Percentiles rank a stretch among this genome's conserved stretches.
phyloP scores from a whole-genome alignment of 306 rosid species.

The Prunus mume region DNA sequence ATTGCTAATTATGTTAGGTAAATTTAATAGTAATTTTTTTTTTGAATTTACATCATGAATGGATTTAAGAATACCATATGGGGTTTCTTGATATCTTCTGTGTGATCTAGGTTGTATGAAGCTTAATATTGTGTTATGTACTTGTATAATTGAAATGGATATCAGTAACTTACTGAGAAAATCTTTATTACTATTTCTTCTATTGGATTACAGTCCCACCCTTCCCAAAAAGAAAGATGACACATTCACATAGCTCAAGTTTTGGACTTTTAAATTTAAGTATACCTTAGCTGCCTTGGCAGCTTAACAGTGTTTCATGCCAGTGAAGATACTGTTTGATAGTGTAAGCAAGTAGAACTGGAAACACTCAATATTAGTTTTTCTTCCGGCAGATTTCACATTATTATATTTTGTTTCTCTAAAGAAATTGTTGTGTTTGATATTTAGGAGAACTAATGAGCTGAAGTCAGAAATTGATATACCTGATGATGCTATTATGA shows the following conservation, averaged over 20 bases:
- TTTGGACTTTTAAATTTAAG: neutral
- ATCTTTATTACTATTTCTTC: neutral
- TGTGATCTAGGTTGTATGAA: neutral
- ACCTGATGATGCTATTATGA: conserved; percentile 53
- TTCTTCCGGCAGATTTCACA: neutral
- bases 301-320: neutral
- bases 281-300: neutral
- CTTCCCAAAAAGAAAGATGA: neutral
- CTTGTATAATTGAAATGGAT: neutral
- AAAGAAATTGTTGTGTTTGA: conserved; percentile 6
- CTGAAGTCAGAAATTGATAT: conserved; percentile 71
- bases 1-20: conserved; percentile 85
- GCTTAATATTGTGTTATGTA: neutral
- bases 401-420: neutral
- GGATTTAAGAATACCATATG: neutral
- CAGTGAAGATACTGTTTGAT: conserved; percentile 5
- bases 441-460: conserved; percentile 77
- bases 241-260: neutral
- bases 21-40: neutral
- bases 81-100: neutral
- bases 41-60: neutral
- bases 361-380: neutral
- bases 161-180: neutral
- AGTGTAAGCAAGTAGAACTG: conserved; percentile 16
- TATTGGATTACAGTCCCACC: neutral